Base-by-base conservation (phyloP, 768 basidiomycete species). In the Psilocybe subaeruginosa region DNA sequence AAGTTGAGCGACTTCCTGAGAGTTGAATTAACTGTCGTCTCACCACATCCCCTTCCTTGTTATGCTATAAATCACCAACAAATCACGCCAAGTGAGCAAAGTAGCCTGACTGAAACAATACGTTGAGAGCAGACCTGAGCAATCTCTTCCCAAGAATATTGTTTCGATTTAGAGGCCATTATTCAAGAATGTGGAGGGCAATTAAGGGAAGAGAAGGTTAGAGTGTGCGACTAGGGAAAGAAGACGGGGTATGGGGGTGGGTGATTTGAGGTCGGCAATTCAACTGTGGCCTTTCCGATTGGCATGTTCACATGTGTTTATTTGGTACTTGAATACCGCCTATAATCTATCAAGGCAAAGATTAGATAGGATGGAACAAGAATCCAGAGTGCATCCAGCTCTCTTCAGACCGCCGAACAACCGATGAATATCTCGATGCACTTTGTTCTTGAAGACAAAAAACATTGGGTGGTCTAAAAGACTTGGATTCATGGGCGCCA, bases 1-100 rank as follows among this genome's bases (percentile, higher is more conserved):
- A 3, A 4, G 3, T 33, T 11, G 23, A 53, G 30, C 33, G 17
- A 14, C 14, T 49, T 12, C 4, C 8, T 7, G 43, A 19, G 27
- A 37, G 47, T n/a, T 29, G 33, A 27, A 46, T 50, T 23, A 14
- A 37, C 31, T 54, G 29, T 23, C 17, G 8, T 77, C 85, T 70
- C 63, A 90, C 92, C 65, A 97, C 73, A 73, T 96, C 89, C 51
- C 90, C 92, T 67, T 88, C 85, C 69, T 85, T 89, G 80, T 95
- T 93, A 75, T 97, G 95, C 95, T 97, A 64, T 54, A 49, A 53
- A 53, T 46, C 33, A 41, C 54, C 31, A 50, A 54, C 52, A 46
- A 46, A 35, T 11, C 47, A 37, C 35, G 43, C 27, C 31, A 45
- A 55, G 50, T 27, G 7, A 51, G n/a, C 31, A 4, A 52, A 23